Base-by-base conservation (phyloP, 768 basidiomycete species). In the Tricholoma furcatifolium region DNA sequence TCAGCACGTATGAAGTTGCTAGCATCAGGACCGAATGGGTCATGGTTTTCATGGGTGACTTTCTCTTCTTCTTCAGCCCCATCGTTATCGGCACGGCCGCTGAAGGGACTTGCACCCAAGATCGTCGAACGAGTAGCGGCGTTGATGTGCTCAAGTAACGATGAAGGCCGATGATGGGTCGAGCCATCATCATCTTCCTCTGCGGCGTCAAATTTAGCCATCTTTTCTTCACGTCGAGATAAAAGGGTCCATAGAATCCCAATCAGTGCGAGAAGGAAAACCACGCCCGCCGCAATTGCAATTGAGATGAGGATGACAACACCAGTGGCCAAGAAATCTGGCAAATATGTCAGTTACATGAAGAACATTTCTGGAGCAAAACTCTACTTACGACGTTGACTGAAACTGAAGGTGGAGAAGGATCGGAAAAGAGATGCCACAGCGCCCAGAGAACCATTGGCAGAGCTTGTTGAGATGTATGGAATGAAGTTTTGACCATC, bases 231-330 rank as follows among this genome's bases (percentile, higher is more conserved):
- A 49, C 84, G 80, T 49, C 91, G 79, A 18, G 88, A 84, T 68
- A 93, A 83, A n/a, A 94, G 76, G 2, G 92, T 87, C 91, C 93
- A 91, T 34, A 96, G 70, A 49, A 96, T 88, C 45, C 92, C 92
- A 50, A 93, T 74, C 38, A 96, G 74, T 14, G 88, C 87, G 30
- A 94, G 76, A 1, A 95, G 74, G 79, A 94, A 95, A 34, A 95
- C 88, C 18, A 98, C 83, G 15, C 96, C 97, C 14, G 94, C 93
- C 9, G 91, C 87, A 59, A 98, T 97, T 21, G 97, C 97, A 57
- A 99, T 97, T 2, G 94, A 95, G 60, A 99, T 94, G 40, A 99
- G 80, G 59, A 98, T 98, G 50, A 99, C 93, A 34, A 98, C 80
- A 1, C 96, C 97, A 20, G 84, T 82, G 0, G 95, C 92, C 50